A percentile compares a stretch with the other conserved stretches of the same genome.
Evolutionary conservation across 768 basidiomycete genomes (phyloP).

Genomic region (Suillus sp.): DNA sequence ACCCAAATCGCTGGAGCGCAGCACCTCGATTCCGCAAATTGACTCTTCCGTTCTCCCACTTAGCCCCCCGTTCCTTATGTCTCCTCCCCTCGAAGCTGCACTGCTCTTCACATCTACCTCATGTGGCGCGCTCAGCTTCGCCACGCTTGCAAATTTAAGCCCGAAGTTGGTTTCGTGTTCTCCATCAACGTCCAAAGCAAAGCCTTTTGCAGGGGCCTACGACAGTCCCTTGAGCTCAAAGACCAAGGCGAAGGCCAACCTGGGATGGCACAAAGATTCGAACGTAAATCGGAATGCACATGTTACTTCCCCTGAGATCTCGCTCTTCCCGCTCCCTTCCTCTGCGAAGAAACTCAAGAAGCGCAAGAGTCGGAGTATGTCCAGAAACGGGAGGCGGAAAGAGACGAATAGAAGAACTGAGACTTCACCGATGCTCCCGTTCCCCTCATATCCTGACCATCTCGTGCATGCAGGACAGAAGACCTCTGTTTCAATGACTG

Average conservation of each 20-base stretch:
- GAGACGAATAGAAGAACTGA: neutral
- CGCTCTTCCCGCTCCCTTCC: conserved; percentile 25
- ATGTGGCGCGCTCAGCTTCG: conserved; percentile 20
- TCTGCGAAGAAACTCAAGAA: conserved; percentile 12
- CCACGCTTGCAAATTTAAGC: neutral
- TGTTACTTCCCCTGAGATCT: conserved; percentile 17
- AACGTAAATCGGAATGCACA: neutral
- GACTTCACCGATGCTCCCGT: conserved; percentile 23
- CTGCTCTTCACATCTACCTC: conserved; percentile 51
- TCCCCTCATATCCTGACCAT: conserved; percentile 24
- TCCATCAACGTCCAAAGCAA: neutral
- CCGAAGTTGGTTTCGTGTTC: neutral
- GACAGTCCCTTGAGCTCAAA: neutral
- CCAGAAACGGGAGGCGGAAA: neutral
- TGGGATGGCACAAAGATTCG: neutral
- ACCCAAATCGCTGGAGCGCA: conserved; percentile 10
- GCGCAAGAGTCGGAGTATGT: conserved; percentile 11
- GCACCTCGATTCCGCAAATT: conserved; percentile 23
- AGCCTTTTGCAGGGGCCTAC: neutral
- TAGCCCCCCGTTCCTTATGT: conserved; percentile 60
- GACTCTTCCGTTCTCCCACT: conserved; percentile 49
- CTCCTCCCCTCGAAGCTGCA: conserved; percentile 54
- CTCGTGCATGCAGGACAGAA: conserved; percentile 14
- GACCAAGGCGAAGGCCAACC: neutral
- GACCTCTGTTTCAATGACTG: conserved; percentile 11